Percentiles rank a stretch among this genome's conserved stretches.
phyloP scores from a whole-genome alignment of 2,329 filamentous ascomycete species.

The Colletotrichum cuscutae region DNA sequence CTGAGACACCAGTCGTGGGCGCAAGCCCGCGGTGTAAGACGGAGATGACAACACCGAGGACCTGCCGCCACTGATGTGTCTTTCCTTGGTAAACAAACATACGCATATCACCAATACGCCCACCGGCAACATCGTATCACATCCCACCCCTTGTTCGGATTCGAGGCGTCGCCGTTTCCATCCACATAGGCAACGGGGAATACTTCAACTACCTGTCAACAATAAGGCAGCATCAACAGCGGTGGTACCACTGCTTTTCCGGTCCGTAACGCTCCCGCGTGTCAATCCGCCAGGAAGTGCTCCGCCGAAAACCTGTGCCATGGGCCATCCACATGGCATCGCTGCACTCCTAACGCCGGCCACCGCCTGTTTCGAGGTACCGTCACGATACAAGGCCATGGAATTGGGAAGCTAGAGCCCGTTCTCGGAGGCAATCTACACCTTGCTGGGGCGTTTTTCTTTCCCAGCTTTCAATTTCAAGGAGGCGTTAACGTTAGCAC shows the following conservation, averaged over 20 bases:
- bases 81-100: neutral
- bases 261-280: neutral
- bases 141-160: no score
- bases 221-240: neutral
- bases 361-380: neutral
- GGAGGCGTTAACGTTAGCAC: neutral
- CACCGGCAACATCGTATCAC: neutral
- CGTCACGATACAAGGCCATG: neutral
- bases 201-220: neutral
- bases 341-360: neutral
- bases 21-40: neutral
- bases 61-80: neutral
- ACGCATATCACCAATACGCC: neutral
- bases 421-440: neutral
- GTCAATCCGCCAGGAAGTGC: neutral
- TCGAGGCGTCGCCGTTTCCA: no score
- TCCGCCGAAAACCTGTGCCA: neutral
- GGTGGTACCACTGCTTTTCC: neutral
- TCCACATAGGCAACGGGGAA: neutral
- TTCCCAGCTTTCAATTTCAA: neutral
- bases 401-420: neutral
- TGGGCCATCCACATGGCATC: neutral
- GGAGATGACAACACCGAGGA: neutral
- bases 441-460: neutral
- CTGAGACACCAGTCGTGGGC: constrained; percentile 17